Evolutionary conservation across 495 filamentous ascomycete genomes (phyloP).

Genomic region (Hyphodiscus hymeniophilus): DNA sequence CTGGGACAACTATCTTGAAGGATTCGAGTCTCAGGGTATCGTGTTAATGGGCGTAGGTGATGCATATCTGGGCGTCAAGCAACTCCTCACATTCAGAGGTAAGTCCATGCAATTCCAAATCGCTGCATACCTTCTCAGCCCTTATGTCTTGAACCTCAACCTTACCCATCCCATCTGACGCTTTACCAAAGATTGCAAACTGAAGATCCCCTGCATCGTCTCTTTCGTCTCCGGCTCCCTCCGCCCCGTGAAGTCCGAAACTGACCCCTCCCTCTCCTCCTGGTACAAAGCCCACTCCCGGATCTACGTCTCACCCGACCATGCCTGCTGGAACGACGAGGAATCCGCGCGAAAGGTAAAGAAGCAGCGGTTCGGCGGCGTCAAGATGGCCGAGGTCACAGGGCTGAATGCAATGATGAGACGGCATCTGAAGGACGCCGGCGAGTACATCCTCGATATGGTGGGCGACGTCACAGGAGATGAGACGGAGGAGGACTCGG

Average conservation of each 20-base stretch:
- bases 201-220: slow-evolving; percentile 39
- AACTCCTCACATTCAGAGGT: slow-evolving; percentile 63
- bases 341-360: slow-evolving; percentile 48
- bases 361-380: slow-evolving; percentile 57
- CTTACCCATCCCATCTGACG: background rate
- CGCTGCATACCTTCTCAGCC: no score
- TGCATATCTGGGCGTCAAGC: slow-evolving; percentile 59
- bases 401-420: no score
- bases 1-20: slow-evolving; percentile 97
- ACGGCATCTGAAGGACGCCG: no score
- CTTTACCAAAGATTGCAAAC: slow-evolving; percentile 30
- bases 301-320: slow-evolving; percentile 63
- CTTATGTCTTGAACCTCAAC: no score
- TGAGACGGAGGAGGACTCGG: no score
- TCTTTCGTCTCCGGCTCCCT: slow-evolving; percentile 55
- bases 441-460: no score
- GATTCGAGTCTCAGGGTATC: slow-evolving; percentile 59
- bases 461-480: no score
- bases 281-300: slow-evolving; percentile 70
- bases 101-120: no score
- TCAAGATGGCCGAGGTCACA: slow-evolving; percentile 43
- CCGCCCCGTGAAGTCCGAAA: slow-evolving; percentile 57
- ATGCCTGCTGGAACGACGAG: slow-evolving; percentile 59
- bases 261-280: slow-evolving; percentile 51
- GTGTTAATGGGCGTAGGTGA: slow-evolving; percentile 80